Evolutionary conservation across 345 rosid species (phyloP).

Genomic region (Lepidium africanum): DNA sequence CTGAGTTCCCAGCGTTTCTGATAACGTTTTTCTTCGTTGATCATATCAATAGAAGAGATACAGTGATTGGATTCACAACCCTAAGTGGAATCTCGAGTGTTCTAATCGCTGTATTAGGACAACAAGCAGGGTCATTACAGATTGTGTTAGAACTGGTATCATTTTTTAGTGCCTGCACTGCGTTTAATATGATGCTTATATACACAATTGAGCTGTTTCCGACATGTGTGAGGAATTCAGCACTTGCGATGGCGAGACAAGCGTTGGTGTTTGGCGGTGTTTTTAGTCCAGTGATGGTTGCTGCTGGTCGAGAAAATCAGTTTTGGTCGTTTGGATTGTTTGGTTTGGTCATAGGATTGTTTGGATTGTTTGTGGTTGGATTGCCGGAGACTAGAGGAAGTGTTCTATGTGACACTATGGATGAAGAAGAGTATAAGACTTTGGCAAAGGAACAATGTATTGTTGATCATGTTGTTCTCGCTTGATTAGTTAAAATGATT

Average conservation of each 20-base stretch:
- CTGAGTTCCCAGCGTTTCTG: constrained; percentile 50
- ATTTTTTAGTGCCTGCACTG: constrained; percentile 44
- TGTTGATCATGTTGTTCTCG: neutral
- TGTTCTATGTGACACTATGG: constrained; percentile 50
- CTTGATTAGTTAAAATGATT: too few species aligned
- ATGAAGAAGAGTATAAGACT: constrained; percentile 43
- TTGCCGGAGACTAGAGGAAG: constrained; percentile 61
- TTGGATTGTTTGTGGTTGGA: constrained; percentile 39
- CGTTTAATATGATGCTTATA: constrained; percentile 32
- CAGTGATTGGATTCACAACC: constrained; percentile 36
- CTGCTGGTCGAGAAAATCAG: constrained; percentile 37
- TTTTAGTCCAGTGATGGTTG: constrained; percentile 48
- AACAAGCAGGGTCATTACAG: constrained; percentile 19
- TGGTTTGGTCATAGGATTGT: constrained; percentile 42
- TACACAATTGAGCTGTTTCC: constrained; percentile 55
- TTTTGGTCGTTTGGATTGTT: constrained; percentile 43
- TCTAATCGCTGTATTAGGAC: constrained; percentile 12
- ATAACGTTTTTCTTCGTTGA: constrained; percentile 38
- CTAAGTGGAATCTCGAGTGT: constrained; percentile 38
- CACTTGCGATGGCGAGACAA: constrained; percentile 49
- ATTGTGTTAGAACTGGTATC: constrained; percentile 53
- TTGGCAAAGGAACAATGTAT: neutral
- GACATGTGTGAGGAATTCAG: constrained; percentile 55
- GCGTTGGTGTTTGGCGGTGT: constrained; percentile 48
- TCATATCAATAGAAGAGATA: constrained; percentile 33